A percentile compares a stretch with the other conserved stretches of the same genome.
Conservation (phyloP, 805 yeast species). For the Candida caryicola region DNA sequence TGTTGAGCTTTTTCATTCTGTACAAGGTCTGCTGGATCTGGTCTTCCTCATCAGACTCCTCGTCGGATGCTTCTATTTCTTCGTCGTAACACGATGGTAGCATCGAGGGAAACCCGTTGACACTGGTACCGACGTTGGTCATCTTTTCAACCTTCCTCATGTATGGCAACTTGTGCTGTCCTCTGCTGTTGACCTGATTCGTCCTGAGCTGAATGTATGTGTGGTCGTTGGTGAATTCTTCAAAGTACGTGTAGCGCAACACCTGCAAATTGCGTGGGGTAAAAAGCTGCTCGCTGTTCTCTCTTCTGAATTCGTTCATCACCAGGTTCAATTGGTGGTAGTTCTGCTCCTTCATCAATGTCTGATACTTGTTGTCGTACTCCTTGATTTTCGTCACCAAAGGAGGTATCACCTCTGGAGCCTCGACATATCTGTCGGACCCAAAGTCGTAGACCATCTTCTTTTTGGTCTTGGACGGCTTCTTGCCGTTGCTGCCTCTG, state of each 20-base stretch:
- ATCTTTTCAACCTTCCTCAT: conserved; percentile 9
- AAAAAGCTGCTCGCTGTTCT: conserved; percentile 9
- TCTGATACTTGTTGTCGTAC: conserved; percentile 9
- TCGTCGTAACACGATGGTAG: conserved; percentile 1
- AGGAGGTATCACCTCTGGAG: conserved; percentile 7
- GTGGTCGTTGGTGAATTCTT: conserved; percentile 13
- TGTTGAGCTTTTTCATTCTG: conserved; percentile 3
- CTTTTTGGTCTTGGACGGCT: conserved; percentile 3
- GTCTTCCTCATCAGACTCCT: conserved; percentile 8
- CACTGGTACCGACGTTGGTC: neutral
- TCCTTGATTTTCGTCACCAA: conserved; percentile 11
- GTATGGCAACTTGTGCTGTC: conserved; percentile 8
- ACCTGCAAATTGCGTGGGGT: conserved; percentile 10
- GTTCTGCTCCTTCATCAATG: conserved; percentile 7
- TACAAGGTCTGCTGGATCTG: conserved; percentile 1
- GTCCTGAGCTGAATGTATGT: conserved; percentile 5
- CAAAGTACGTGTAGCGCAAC: conserved; percentile 16
- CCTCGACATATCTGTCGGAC: conserved; percentile 8
- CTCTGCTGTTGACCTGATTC: conserved; percentile 4
- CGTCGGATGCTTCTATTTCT: conserved; percentile 4
- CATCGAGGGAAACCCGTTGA: conserved; percentile 5
- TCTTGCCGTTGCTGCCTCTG: conserved; percentile 3
- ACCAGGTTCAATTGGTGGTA: conserved; percentile 10
- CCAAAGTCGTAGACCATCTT: conserved; percentile 14
- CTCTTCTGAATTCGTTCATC: conserved; percentile 8